Conservation (phyloP, 139 green algal species). For the Picochlorum sp. region DNA sequence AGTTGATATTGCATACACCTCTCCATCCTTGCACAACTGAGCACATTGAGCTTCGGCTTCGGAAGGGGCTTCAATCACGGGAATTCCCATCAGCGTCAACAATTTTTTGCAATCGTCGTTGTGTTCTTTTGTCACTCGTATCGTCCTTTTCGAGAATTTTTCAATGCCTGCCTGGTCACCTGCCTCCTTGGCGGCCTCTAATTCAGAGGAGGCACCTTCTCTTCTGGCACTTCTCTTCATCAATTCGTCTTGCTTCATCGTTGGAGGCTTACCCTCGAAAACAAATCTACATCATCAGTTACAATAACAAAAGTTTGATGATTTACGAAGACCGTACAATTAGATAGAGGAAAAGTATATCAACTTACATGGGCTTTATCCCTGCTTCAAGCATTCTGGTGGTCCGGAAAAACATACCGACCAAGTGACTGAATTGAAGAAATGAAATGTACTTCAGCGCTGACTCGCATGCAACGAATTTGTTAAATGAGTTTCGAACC, state of each 20-base stretch:
- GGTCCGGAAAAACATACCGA: slow-evolving; percentile 96
- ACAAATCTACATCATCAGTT: slow-evolving; percentile 55
- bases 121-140: slow-evolving; percentile 73
- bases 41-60: slow-evolving; percentile 93
- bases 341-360: not conserved
- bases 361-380: slow-evolving; percentile 82
- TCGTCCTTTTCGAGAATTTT: slow-evolving; percentile 91
- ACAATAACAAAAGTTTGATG: too few species aligned
- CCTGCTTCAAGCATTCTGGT: slow-evolving; percentile 87
- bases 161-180: slow-evolving; percentile 81
- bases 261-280: slow-evolving; percentile 94
- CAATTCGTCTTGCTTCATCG: slow-evolving; percentile 87
- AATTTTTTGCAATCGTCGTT: slow-evolving; percentile 93
- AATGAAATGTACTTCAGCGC: not conserved
- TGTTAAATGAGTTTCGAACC: slow-evolving; percentile 34
- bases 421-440: slow-evolving; percentile 46
- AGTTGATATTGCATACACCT: slow-evolving; percentile 82
- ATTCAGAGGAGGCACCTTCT: slow-evolving; percentile 35
- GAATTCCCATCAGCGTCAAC: slow-evolving; percentile 90
- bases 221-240: slow-evolving; percentile 21
- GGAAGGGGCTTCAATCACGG: slow-evolving; percentile 69
- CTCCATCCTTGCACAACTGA: slow-evolving; percentile 58
- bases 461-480: too few species aligned
- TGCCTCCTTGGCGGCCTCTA: slow-evolving; percentile 58
- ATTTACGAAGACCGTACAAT: not conserved